Evolutionary conservation across 164 flowering plant genomes (phyloP).

Genomic region (Sedum album): DNA sequence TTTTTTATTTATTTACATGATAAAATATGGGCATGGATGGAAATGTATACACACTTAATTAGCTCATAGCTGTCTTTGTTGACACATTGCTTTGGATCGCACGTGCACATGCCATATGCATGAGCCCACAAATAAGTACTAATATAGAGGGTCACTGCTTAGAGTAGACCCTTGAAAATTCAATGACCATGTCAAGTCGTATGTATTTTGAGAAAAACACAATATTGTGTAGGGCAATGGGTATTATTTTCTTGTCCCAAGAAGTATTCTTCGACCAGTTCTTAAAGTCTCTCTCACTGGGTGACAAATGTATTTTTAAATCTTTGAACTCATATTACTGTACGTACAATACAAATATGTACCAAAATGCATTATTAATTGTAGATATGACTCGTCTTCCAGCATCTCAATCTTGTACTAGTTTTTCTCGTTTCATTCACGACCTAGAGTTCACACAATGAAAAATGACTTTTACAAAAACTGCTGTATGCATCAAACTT

Average conservation of each 20-base stretch:
- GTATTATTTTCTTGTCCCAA: conserved; percentile 2
- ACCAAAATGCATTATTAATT: neutral
- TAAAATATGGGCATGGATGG: neutral
- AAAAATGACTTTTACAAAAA: too few species aligned
- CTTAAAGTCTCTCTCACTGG: neutral
- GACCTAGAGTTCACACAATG: too few species aligned
- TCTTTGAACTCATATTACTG: neutral
- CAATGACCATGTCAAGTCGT: conserved; percentile 2
- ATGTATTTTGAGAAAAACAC: neutral
- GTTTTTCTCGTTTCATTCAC: too few species aligned
- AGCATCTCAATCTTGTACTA: too few species aligned
- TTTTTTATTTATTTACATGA: neutral
- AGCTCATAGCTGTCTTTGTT: neutral
- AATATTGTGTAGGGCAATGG: conserved; percentile 2
- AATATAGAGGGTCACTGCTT: neutral
- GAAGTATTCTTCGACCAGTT: neutral
- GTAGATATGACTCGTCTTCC: too few species aligned
- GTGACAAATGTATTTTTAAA: neutral
- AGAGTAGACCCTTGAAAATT: neutral
- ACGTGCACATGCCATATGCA: conserved; percentile 9
- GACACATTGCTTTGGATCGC: neutral
- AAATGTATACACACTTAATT: too few species aligned
- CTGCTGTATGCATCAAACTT: too few species aligned
- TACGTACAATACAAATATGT: neutral
- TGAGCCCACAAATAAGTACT: conserved; percentile 5